phyloP scores from a whole-genome alignment of 352 stramenopile species.

The Phytophthora syringae region DNA sequence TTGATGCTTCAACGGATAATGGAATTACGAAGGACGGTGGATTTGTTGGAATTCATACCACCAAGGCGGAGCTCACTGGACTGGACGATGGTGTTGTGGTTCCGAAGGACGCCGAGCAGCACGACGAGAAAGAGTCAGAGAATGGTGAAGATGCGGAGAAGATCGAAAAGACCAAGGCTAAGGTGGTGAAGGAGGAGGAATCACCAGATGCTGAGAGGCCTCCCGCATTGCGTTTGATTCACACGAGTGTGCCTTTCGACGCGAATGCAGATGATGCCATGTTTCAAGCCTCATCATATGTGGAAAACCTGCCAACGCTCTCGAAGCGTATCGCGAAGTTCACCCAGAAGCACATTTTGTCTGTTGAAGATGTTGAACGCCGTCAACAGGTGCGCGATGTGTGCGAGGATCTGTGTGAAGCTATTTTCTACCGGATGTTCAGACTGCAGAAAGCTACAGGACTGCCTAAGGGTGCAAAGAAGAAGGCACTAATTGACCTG shows the following conservation, averaged over 20 bases:
- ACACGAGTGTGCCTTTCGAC: slow-evolving; percentile 13
- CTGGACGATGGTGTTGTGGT: slow-evolving; percentile 56
- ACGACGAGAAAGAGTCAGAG: slow-evolving; percentile 32
- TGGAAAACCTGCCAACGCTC: slow-evolving; percentile 58
- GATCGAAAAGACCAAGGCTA: slow-evolving; percentile 13
- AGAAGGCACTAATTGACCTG: slow-evolving; percentile 97
- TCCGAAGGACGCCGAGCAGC: slow-evolving; percentile 33
- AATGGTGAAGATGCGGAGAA: slow-evolving; percentile 11
- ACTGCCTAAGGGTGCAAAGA: slow-evolving; percentile 96
- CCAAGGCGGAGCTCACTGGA: slow-evolving; percentile 65
- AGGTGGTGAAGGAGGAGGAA: slow-evolving; percentile 13
- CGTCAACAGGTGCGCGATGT: slow-evolving; percentile 78
- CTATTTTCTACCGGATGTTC: slow-evolving; percentile 96
- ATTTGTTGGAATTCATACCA: slow-evolving; percentile 76
- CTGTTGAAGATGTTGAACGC: slow-evolving; percentile 53
- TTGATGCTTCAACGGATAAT: slow-evolving; percentile 88
- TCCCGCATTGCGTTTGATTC: slow-evolving; percentile 31
- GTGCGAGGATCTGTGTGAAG: slow-evolving; percentile 91
- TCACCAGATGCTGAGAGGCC: slow-evolving; percentile 19
- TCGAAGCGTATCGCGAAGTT: slow-evolving; percentile 83
- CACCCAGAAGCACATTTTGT: slow-evolving; percentile 74
- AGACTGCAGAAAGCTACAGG: slow-evolving; percentile 82
- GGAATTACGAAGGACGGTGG: slow-evolving; percentile 85
- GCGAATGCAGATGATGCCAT: slow-evolving; percentile 7
- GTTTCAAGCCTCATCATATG: slow-evolving; percentile 38